phyloP scores from a whole-genome alignment of 805 yeast species.

The Starmerella scarabaei region DNA sequence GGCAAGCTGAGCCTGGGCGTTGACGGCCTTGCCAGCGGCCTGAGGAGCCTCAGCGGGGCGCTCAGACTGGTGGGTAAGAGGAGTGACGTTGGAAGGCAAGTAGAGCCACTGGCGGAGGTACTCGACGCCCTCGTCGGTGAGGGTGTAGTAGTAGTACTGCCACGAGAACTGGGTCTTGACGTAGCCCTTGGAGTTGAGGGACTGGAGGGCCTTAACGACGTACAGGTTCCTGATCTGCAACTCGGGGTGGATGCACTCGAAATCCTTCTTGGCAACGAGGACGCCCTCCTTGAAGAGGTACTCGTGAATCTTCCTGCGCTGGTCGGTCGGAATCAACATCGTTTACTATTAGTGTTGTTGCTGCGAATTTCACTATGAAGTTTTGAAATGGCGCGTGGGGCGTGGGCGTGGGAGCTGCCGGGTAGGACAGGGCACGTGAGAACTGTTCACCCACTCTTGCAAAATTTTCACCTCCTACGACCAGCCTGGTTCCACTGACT shows the following conservation, averaged over 20 bases:
- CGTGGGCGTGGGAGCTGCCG: background rate
- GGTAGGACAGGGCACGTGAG: too few relatives aligned
- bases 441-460: too few relatives aligned
- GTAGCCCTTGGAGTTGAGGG: slow-evolving; percentile 96
- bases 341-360: slow-evolving; percentile 24
- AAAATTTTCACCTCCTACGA: too few relatives aligned
- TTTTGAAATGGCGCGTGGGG: background rate
- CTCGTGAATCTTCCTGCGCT: slow-evolving; percentile 98
- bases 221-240: slow-evolving; percentile 95
- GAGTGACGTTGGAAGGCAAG: slow-evolving; percentile 97
- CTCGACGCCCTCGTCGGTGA: slow-evolving; percentile 98
- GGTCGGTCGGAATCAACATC: slow-evolving; percentile 99
- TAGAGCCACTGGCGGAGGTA: slow-evolving; percentile 96
- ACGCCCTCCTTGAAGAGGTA: slow-evolving; percentile 99
- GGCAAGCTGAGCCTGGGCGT: slow-evolving; percentile 29
- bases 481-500: too few relatives aligned
- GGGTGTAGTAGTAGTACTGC: slow-evolving; percentile 99
- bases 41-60: slow-evolving; percentile 60
- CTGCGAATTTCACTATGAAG: slow-evolving; percentile 6
- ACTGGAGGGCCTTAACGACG: slow-evolving; percentile 97
- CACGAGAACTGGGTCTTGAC: slow-evolving; percentile 99
- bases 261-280: slow-evolving; percentile 98
- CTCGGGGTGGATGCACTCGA: slow-evolving; percentile 95
- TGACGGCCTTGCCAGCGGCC: slow-evolving; percentile 24
- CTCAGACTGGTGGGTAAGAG: slow-evolving; percentile 79